Base-by-base conservation (phyloP, 148 eudicot species). In the Tetragonia tetragonoides region DNA sequence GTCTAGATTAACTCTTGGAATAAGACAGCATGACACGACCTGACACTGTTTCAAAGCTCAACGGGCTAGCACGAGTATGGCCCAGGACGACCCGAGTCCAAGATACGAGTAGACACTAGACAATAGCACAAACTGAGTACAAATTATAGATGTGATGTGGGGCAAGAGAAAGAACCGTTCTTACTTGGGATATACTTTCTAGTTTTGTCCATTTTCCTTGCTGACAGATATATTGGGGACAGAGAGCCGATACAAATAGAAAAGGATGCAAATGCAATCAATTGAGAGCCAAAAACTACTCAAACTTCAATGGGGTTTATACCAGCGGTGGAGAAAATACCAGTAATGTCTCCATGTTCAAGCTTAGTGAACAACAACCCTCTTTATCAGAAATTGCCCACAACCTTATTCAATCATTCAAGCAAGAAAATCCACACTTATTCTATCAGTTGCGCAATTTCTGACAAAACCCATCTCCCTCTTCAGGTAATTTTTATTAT, bases 401-500 rank as follows among this genome's bases (percentile, higher is more conserved):
- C 62, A 1, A 40, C 20, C n/a, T 49, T 68, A 21, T 72, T 77
- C 72, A 51, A 28, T 60, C 68, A 23, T 81, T 59, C 34, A 14
- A 28, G 12, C 42, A 39, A 39, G 10, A 66, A 77, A 68, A 46
- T 23, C 8, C 70, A 14, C 10, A 6, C 15, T 34, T 62, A 70
- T 41, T 42, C 76, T 15, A 42, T 42, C n/a, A 82, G 70, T 69
- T 74, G 17, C 24, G 53, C 75, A 5, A 21, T 68, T 62, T 78
- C 38, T 40, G 51, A 59, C 62, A 63, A 44, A 64, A 53, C 76
- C 76, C 73, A 64, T 42, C 59, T 78, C 20, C 65, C 62, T 68
- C 16, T 54, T 78, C 82, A 82, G 79, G 85, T 82, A 78, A 10
- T n/a, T 80, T 34, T 17, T 57, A 14, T 71, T 44, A 21, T 20